Percentiles rank a stretch among this genome's conserved stretches.
Evolutionary conservation across 2,329 filamentous ascomycete species (phyloP).

Genomic region (Pezicula rhizophila): DNA sequence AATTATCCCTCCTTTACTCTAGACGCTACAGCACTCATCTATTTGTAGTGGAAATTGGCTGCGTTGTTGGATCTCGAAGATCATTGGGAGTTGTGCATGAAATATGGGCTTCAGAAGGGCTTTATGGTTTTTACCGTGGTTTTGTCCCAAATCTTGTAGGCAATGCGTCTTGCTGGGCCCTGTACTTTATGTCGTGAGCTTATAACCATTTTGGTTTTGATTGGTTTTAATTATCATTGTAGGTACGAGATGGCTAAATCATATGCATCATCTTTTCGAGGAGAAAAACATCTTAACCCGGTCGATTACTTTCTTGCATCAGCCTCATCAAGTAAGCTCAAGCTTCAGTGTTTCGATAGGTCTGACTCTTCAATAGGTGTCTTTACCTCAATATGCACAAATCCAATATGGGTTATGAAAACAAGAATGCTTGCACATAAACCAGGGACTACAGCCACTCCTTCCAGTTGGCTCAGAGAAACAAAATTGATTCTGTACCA

Average conservation of each 20-base stretch:
- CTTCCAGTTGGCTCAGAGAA: neutral
- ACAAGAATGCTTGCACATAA: neutral
- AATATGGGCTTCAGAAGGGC: neutral
- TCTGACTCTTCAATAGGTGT: neutral
- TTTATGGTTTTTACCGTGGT: neutral
- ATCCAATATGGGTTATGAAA: neutral
- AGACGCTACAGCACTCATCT: neutral
- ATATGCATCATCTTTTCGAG: neutral
- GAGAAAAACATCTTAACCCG: neutral
- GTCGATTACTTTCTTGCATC: neutral
- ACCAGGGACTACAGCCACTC: neutral
- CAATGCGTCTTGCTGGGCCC: neutral
- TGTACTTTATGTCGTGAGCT: neutral
- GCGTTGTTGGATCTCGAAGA: neutral
- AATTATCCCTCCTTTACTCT: neutral
- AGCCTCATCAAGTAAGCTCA: neutral
- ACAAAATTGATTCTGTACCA: neutral
- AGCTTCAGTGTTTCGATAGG: neutral
- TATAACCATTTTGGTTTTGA: neutral
- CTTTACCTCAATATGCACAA: neutral
- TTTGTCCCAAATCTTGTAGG: neutral
- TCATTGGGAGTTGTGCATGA: neutral
- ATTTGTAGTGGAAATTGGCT: neutral
- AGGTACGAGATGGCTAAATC: neutral
- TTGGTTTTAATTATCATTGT: neutral